Conservation (phyloP, 164 flowering plant genomes). For the Stephania cephalantha region DNA sequence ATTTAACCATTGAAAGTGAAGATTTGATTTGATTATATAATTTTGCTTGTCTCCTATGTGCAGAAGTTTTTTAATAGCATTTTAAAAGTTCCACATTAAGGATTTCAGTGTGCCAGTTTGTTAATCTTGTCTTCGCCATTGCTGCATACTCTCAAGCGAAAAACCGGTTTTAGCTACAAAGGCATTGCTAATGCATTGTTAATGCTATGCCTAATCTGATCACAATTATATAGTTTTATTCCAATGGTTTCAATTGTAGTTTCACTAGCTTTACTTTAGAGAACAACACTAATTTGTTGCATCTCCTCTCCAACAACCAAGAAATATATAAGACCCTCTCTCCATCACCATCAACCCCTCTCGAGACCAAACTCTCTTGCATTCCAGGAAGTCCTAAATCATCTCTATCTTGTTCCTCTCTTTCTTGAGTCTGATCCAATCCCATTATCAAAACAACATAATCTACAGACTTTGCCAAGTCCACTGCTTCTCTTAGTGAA, state of each 20-base stretch:
- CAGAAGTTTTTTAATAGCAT: neutral
- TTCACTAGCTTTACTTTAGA: slow-evolving; percentile 11
- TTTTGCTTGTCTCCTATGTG: too few relatives aligned
- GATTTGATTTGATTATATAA: neutral
- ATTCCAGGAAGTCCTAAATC: slow-evolving; percentile 60
- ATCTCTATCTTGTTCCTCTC: slow-evolving; percentile 48
- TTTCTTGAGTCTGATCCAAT: slow-evolving; percentile 62
- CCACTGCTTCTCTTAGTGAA: slow-evolving; percentile 36
- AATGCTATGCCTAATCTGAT: too few relatives aligned
- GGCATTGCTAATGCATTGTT: slow-evolving; percentile 16
- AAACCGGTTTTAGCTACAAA: slow-evolving; percentile 27
- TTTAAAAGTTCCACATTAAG: slow-evolving; percentile 23
- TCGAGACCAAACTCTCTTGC: slow-evolving; percentile 47
- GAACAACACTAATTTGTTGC: slow-evolving; percentile 29
- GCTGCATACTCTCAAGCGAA: slow-evolving; percentile 14
- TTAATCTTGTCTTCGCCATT: slow-evolving; percentile 11
- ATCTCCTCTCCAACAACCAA: slow-evolving; percentile 56
- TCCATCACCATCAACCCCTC: slow-evolving; percentile 61
- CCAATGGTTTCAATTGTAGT: neutral
- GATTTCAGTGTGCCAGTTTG: slow-evolving; percentile 17
- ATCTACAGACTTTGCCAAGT: slow-evolving; percentile 51
- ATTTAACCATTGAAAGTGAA: neutral
- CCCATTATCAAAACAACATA: slow-evolving; percentile 72
- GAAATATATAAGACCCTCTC: slow-evolving; percentile 48
- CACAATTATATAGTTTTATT: neutral